Base-by-base conservation (phyloP, 345 rosid species). In the Salix udensis region DNA sequence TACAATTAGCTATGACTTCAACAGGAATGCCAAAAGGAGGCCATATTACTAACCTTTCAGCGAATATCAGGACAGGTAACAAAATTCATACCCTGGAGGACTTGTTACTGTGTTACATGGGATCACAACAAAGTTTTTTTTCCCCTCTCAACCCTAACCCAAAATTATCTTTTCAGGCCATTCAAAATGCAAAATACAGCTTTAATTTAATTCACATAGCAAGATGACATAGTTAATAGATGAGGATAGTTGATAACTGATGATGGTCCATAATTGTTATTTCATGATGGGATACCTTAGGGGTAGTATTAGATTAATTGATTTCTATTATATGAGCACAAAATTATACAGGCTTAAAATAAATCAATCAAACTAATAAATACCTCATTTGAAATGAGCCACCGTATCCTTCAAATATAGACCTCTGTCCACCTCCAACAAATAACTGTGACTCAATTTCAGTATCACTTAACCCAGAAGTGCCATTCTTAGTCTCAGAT, bases 401-500 rank as follows among this genome's bases (percentile, higher is more conserved):
- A 70, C 74, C 74, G 62, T 26, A 78, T 68, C 65, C 80, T 71
- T 84, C 79, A n/a, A 77, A 67, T 23, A 62, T 21, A 7, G 77
- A 79, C 12, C 82, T 81, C 9, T 77, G 70, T 46, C 82, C 71
- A 70, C 79, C 44, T 37, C 65, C 84, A 78, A 64, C 75, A 75
- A 44, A 55, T 37, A 80, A 65, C 58, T 73, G 52, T 7, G 98
- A 95, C 42, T 91, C 92, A 79, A 89, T 95, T 86, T 90, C 97
- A 82, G 80, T 82, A 82, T 90, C 98, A 86, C 82, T 84, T 72
- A 70, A 46, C 37, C 36, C 66, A 10, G 78, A 39, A 12, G 81
- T 30, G 64, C 76, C 85, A 82, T 75, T 76, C 66, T 86, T 94
- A 65, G 70, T 12, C 34, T 83, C 89, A 55, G 92, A 87, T 42